These are phyloP conservation scores for Fraxinus floribunda DNA, from an alignment of 305 asterid species.

Conservation along the genomic window DNA sequence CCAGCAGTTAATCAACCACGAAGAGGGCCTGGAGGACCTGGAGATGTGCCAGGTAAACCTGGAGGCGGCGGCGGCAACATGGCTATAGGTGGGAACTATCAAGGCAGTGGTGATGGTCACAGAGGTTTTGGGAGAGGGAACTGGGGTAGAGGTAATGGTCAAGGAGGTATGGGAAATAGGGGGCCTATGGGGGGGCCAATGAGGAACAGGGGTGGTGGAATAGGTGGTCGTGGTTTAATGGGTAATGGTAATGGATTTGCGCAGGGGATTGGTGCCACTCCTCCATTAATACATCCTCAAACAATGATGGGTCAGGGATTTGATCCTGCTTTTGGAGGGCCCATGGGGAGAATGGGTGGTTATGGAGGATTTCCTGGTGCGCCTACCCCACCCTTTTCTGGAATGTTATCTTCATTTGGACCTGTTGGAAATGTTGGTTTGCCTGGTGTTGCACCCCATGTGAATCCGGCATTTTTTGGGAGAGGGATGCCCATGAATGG, in stretches of 20 bases:
- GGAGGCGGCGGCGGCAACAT: conserved; percentile 35
- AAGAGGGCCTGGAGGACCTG: conserved; percentile 54
- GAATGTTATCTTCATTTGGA: conserved; percentile 54
- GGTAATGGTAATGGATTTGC: conserved; percentile 68
- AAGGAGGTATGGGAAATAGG: conserved; percentile 60
- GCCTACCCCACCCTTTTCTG: conserved; percentile 63
- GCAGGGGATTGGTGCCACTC: conserved; percentile 58
- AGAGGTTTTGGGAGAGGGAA: conserved; percentile 63
- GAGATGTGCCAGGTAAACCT: conserved; percentile 38
- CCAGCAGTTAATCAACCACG: conserved; percentile 40
- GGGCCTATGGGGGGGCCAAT: conserved; percentile 68
- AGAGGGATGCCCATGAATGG: conserved; percentile 73
- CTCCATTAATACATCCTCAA: conserved; percentile 66
- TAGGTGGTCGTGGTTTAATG: conserved; percentile 58
- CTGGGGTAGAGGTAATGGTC: conserved; percentile 71
- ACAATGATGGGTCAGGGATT: conserved; percentile 86
- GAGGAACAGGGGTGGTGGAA: conserved; percentile 62
- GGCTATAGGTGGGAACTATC: conserved; percentile 37
- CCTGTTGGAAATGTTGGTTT: conserved; percentile 70
- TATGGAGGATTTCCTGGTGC: conserved; percentile 77
- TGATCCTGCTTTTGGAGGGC: conserved; percentile 78
- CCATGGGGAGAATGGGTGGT: conserved; percentile 70
- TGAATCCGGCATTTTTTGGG: conserved; percentile 79
- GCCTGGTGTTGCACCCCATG: conserved; percentile 82
- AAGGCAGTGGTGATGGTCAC: conserved; percentile 42